These are phyloP conservation scores for Trametes versicolor DNA, from an alignment of 1,284 basidiomycete species.

Conservation along the genomic window DNA sequence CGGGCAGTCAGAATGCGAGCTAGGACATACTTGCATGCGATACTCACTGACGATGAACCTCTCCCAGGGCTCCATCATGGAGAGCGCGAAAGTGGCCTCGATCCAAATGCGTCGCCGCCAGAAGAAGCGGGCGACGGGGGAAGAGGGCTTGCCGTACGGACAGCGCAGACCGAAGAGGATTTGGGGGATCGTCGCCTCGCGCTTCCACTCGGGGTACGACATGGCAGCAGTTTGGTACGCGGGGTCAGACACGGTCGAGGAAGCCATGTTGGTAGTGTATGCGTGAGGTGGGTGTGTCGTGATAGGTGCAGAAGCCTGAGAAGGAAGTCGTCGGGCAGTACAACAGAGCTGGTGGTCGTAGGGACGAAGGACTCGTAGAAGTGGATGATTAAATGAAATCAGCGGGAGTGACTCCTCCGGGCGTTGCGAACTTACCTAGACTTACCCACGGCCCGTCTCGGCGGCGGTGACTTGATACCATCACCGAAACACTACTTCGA, in stretches of 20 bases:
- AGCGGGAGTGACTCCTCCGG: too few relatives aligned
- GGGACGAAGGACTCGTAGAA: not conserved
- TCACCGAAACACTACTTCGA: too few relatives aligned
- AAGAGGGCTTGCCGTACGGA: conserved; percentile 46
- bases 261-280: conserved; percentile 10
- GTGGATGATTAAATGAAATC: not conserved
- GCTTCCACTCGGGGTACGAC: conserved; percentile 43
- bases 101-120: conserved; percentile 59
- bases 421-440: too few relatives aligned
- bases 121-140: conserved; percentile 46
- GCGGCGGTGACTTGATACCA: too few relatives aligned
- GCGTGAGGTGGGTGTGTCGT: not conserved
- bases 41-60: conserved; percentile 63
- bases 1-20: not conserved
- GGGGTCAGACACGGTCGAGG: conserved; percentile 24
- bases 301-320: too few relatives aligned
- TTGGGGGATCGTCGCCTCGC: conserved; percentile 37
- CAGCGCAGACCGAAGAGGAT: conserved; percentile 42
- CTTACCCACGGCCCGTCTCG: not conserved
- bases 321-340: not conserved
- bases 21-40: not conserved
- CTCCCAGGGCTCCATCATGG: conserved; percentile 79
- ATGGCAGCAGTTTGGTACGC: conserved; percentile 33
- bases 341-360: not conserved
- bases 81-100: conserved; percentile 70